Percentiles rank a stretch among this genome's conserved stretches.
Conservation (phyloP, 2,329 filamentous ascomycete species). For the Colletotrichum navitas region DNA sequence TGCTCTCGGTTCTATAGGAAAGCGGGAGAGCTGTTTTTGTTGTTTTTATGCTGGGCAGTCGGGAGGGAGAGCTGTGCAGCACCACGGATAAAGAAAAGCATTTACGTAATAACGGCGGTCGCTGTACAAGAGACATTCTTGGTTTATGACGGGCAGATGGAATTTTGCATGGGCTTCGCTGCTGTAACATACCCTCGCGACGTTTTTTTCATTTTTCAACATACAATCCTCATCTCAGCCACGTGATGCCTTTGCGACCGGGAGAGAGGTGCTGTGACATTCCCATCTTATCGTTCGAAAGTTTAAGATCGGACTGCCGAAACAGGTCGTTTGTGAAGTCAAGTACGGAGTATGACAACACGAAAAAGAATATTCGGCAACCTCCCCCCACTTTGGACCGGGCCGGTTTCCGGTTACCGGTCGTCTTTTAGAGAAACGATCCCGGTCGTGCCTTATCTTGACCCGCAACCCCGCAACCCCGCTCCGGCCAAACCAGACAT, state of each 20-base stretch:
- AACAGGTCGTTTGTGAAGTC: neutral
- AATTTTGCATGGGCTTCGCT: conserved; percentile 35
- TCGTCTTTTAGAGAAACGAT: conserved; percentile 22
- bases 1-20: conserved; percentile 15
- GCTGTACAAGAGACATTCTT: conserved; percentile 34
- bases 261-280: neutral
- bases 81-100: conserved; percentile 39
- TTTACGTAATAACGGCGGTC: conserved; percentile 29
- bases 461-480: conserved; percentile 40
- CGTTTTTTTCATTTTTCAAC: conserved; percentile 30
- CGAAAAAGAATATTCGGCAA: conserved; percentile 3
- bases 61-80: conserved; percentile 6
- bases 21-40: conserved; percentile 1
- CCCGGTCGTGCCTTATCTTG: conserved; percentile 39
- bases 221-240: conserved; percentile 17
- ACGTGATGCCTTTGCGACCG: neutral
- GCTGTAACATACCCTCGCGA: conserved; percentile 42
- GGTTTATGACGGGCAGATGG: conserved; percentile 36
- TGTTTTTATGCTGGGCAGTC: neutral
- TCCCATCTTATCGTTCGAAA: neutral
- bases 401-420: conserved; percentile 40
- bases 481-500: conserved; percentile 16
- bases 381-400: conserved; percentile 25
- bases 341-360: neutral
- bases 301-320: neutral